Percentiles rank a stretch among this genome's conserved stretches.
Conservation (phyloP, 1,139 yeast species). For the Nakaseomyces glabratus region DNA sequence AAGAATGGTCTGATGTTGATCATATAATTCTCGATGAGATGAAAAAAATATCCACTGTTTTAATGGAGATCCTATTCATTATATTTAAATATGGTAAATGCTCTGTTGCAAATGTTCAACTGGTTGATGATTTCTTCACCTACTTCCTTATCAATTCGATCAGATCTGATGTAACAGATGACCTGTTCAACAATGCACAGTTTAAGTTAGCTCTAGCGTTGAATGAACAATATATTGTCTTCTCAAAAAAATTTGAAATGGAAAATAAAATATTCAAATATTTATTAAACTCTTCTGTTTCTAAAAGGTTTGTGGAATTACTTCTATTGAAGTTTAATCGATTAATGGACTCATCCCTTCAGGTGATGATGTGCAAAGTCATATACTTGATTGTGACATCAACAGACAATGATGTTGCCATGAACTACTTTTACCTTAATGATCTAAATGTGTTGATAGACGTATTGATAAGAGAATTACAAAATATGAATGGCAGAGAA, state of each 20-base stretch:
- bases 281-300: slow-evolving; percentile 33
- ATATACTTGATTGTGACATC: slow-evolving; percentile 68
- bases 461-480: slow-evolving; percentile 70
- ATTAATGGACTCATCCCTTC: slow-evolving; percentile 57
- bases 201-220: slow-evolving; percentile 66
- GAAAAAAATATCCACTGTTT: slow-evolving; percentile 36
- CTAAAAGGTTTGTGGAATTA: slow-evolving; percentile 45
- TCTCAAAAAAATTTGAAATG: slow-evolving; percentile 35
- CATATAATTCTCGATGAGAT: slow-evolving; percentile 27
- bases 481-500: slow-evolving; percentile 51
- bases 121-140: slow-evolving; percentile 46
- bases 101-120: slow-evolving; percentile 35
- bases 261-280: slow-evolving; percentile 45
- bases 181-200: slow-evolving; percentile 58
- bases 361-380: slow-evolving; percentile 70
- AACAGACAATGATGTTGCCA: slow-evolving; percentile 51
- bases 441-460: slow-evolving; percentile 83
- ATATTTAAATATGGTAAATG: slow-evolving; percentile 44
- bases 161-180: slow-evolving; percentile 44
- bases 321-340: slow-evolving; percentile 63
- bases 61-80: slow-evolving; percentile 46
- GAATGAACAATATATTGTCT: slow-evolving; percentile 79
- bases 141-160: slow-evolving; percentile 36
- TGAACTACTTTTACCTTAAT: slow-evolving; percentile 58
- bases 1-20: slow-evolving; percentile 29